Evolutionary conservation across 139 green algal genomes (phyloP), one percentile per base, ranked within the genome.

Genomic region (Marvania coccoides): DNA sequence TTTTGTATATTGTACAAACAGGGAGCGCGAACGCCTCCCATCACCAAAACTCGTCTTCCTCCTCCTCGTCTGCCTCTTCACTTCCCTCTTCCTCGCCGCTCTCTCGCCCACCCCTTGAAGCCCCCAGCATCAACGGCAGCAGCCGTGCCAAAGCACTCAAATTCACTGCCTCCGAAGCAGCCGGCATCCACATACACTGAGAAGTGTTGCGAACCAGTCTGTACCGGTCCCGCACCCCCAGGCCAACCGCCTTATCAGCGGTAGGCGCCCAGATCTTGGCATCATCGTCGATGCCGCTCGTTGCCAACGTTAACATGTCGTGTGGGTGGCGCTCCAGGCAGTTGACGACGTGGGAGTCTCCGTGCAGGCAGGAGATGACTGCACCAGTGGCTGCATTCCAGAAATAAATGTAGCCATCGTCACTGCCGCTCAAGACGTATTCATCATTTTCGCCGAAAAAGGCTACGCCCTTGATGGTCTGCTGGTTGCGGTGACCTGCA

Each of bases 401-500:
- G 1, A 91, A 29, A 58, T 83, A 92, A 33, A 91, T 71, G 60
- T 66, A 65, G 3, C 86, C 86, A 56, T 85, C 81, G 64, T 92
- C 86, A 6, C 65, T 80, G 38, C 86, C 84, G 42, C 76, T 84
- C 13, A 80, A 58, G 8, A 92, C 67, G 37, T 78, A 77, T 40
- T 81, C 63, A 28, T 75, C 67, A 38, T 55, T 23, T 2, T 15
- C 15, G 15, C 77, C 77, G 29, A 82, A 30, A 63, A 80, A 85
- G 46, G 39, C 58, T 3, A 80, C 63, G 8, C 78, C 78, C 65
- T 89, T 89, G 37, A 89, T 70, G 8, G 83, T 89, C 7, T 75
- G 61, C 35, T 23, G 34, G 57, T 89, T 87, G 39, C 79, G 76
- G 65, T 89, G 82, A 30, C 82, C 81, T 31, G 56, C 54, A 61